phyloP scores from a whole-genome alignment of 441 rosid species.

The Populus hybrid region DNA sequence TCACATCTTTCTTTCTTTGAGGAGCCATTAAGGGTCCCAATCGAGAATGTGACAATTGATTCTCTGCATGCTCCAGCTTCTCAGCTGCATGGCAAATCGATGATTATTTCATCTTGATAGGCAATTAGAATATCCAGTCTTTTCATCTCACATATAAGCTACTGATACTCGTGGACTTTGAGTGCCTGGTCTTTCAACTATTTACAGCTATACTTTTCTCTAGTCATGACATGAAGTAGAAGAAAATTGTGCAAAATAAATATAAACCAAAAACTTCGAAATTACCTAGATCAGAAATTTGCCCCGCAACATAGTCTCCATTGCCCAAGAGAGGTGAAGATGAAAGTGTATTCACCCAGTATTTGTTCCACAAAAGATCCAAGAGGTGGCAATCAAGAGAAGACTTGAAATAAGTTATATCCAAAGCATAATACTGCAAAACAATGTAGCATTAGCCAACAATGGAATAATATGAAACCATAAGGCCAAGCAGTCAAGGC shows the following conservation, averaged over 20 bases:
- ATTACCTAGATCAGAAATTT: slow-evolving; percentile 96
- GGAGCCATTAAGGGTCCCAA: slow-evolving; percentile 63
- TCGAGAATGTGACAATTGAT: slow-evolving; percentile 78
- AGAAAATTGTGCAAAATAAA: not conserved
- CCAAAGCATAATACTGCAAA: slow-evolving; percentile 83
- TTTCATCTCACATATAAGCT: not conserved
- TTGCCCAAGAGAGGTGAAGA: slow-evolving; percentile 95
- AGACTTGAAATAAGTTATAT: slow-evolving; percentile 95
- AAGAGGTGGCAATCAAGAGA: slow-evolving; percentile 93
- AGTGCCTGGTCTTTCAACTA: not conserved
- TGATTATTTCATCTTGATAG: slow-evolving; percentile 16
- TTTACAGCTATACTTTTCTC: not conserved
- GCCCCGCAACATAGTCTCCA: slow-evolving; percentile 98
- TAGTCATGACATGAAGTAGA: not conserved
- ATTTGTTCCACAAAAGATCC: slow-evolving; percentile 98
- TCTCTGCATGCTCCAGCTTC: slow-evolving; percentile 95
- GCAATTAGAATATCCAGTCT: not conserved
- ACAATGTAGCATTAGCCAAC: slow-evolving; percentile 22
- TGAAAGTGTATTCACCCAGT: slow-evolving; percentile 98
- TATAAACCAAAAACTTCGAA: not conserved
- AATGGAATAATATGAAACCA: not conserved
- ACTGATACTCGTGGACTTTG: not conserved
- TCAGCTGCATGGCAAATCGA: slow-evolving; percentile 61
- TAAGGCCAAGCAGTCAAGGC: not conserved
- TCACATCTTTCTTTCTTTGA: slow-evolving; percentile 88